These are phyloP conservation scores for Shiraia bambusicola DNA, from an alignment of 2,329 filamentous ascomycete species.

Conservation along the genomic window DNA sequence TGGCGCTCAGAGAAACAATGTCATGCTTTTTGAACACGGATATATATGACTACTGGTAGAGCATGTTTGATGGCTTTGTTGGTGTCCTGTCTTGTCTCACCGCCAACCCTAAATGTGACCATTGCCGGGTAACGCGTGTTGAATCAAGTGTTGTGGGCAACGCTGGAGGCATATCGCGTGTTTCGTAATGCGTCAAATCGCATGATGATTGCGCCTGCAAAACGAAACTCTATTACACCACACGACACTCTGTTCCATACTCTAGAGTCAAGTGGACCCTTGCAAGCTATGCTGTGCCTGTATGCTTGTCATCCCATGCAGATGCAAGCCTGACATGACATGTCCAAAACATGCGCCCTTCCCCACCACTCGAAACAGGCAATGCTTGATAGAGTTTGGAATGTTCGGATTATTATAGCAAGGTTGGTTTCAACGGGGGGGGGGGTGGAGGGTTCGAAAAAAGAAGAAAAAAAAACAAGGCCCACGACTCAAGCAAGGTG, in stretches of 20 bases:
- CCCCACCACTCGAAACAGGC: neutral
- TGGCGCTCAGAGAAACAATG: constrained; percentile 35
- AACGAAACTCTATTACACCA: neutral
- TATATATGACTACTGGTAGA: neutral
- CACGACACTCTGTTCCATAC: too few species aligned
- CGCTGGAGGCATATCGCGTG: constrained; percentile 5
- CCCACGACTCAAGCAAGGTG: neutral
- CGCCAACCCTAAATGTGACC: neutral
- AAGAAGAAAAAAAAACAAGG: neutral
- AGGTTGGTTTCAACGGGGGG: too few species aligned
- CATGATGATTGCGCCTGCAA: constrained; percentile 9
- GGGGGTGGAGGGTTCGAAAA: too few species aligned
- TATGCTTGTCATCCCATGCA: neutral
- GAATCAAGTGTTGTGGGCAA: neutral
- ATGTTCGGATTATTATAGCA: too few species aligned
- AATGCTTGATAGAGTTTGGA: too few species aligned
- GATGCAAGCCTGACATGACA: neutral
- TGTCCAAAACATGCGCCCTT: neutral
- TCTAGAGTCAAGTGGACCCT: constrained; percentile 1
- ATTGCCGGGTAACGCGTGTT: too few species aligned
- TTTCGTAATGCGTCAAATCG: constrained; percentile 6
- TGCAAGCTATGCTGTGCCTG: constrained; percentile 1
- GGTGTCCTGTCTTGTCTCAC: neutral
- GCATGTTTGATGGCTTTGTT: neutral
- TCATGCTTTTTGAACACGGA: constrained; percentile 7